Evolutionary conservation across 2,329 filamentous ascomycete species (phyloP).

Genomic region (Aspergillus alliaceus): DNA sequence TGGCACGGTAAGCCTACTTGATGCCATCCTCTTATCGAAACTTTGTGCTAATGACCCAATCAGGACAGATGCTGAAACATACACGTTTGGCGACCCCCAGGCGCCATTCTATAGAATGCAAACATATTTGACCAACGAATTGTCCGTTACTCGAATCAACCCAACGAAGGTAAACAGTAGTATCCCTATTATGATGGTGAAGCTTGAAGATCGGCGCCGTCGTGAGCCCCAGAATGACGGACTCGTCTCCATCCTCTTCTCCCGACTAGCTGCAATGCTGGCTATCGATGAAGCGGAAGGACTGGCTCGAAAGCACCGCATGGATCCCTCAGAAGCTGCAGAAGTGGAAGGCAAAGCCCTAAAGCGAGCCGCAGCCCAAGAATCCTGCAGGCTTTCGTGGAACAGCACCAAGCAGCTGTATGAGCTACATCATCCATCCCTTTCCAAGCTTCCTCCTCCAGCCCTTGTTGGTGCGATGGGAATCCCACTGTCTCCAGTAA

Average conservation of each 20-base stretch:
- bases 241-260: slow-evolving; percentile 47
- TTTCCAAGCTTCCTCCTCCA: slow-evolving; percentile 31
- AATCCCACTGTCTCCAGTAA: slow-evolving; percentile 33
- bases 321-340: slow-evolving; percentile 41
- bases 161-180: slow-evolving; percentile 41
- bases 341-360: slow-evolving; percentile 47
- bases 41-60: slow-evolving; percentile 14
- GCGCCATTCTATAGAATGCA: slow-evolving; percentile 48
- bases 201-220: slow-evolving; percentile 39
- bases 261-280: slow-evolving; percentile 50
- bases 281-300: slow-evolving; percentile 48
- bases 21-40: neutral
- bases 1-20: slow-evolving; percentile 39
- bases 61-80: slow-evolving; percentile 43
- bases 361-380: slow-evolving; percentile 44
- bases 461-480: slow-evolving; percentile 36
- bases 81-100: slow-evolving; percentile 43
- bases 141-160: slow-evolving; percentile 43
- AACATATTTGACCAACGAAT: slow-evolving; percentile 43
- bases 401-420: slow-evolving; percentile 42
- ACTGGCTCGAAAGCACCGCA: slow-evolving; percentile 39
- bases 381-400: slow-evolving; percentile 49
- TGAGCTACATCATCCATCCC: slow-evolving; percentile 48
- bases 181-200: slow-evolving; percentile 46
- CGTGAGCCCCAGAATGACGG: slow-evolving; percentile 43